Percentiles rank a stretch among this genome's conserved stretches.
phyloP scores from a whole-genome alignment of 345 rosid genomes.

The Euclidium syriacum region DNA sequence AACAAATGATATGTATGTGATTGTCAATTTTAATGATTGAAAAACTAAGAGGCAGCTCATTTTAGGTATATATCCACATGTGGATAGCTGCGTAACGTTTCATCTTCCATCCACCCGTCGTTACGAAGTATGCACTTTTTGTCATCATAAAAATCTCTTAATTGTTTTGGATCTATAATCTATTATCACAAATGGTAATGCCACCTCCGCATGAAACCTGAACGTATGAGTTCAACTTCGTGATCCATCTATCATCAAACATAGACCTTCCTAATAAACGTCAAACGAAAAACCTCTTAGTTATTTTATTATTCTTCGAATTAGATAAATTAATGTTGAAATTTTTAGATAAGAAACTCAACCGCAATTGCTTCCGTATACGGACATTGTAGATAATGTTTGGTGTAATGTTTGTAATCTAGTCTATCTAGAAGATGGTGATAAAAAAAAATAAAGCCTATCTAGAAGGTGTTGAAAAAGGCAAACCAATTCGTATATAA shows the following conservation, averaged over 20 bases:
- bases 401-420: background rate
- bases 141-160: background rate
- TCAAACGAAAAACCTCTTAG: background rate
- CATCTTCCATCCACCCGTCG: background rate
- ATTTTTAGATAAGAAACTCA: background rate
- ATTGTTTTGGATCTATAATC: too few relatives aligned
- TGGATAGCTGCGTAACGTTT: constrained; percentile 7
- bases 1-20: constrained; percentile 18
- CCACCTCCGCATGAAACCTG: too few relatives aligned
- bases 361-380: background rate
- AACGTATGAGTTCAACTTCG: too few relatives aligned
- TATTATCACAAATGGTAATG: too few relatives aligned
- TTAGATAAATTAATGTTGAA: background rate
- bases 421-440: constrained; percentile 19
- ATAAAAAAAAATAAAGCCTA: too few relatives aligned
- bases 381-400: background rate
- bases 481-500: background rate
- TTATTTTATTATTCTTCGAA: background rate
- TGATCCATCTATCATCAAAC: too few relatives aligned
- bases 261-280: too few relatives aligned
- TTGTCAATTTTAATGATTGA: background rate
- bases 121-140: background rate
- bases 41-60: constrained; percentile 13
- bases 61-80: constrained; percentile 15
- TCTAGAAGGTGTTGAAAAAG: background rate